These are phyloP conservation scores for Teratosphaeria viscida DNA, from an alignment of 2,329 filamentous ascomycete species.

Conservation along the genomic window DNA sequence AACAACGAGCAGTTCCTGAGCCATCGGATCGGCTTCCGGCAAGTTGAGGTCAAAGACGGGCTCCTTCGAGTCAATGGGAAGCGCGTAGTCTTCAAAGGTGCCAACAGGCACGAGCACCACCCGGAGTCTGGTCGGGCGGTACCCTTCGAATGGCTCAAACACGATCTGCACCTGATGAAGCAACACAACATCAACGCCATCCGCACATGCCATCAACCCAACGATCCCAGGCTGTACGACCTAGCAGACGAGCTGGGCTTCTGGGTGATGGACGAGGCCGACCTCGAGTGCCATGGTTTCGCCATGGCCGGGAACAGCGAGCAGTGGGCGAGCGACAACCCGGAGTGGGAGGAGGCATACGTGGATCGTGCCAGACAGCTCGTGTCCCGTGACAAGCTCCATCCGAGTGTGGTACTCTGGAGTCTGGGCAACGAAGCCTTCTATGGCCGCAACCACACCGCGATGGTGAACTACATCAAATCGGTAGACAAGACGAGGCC, in stretches of 20 bases:
- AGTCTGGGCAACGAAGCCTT: conserved; percentile 65
- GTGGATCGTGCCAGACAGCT: conserved; percentile 56
- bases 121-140: conserved; percentile 53
- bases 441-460: conserved; percentile 56
- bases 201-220: conserved; percentile 58
- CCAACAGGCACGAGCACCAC: conserved; percentile 63
- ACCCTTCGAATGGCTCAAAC: conserved; percentile 49
- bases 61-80: conserved; percentile 54
- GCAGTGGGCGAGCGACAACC: conserved; percentile 51
- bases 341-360: conserved; percentile 52
- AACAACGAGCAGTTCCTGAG: conserved; percentile 31
- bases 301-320: conserved; percentile 31
- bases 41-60: conserved; percentile 51
- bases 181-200: conserved; percentile 60
- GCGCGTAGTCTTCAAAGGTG: conserved; percentile 51
- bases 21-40: conserved; percentile 53
- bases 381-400: conserved; percentile 59
- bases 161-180: conserved; percentile 59
- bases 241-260: conserved; percentile 56
- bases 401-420: conserved; percentile 62
- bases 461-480: conserved; percentile 56
- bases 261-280: conserved; percentile 51
- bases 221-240: conserved; percentile 49
- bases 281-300: conserved; percentile 39
- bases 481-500: conserved; percentile 47